Conservation (phyloP, 176 grass and related monocot species). For the Dactylis glomerata region DNA sequence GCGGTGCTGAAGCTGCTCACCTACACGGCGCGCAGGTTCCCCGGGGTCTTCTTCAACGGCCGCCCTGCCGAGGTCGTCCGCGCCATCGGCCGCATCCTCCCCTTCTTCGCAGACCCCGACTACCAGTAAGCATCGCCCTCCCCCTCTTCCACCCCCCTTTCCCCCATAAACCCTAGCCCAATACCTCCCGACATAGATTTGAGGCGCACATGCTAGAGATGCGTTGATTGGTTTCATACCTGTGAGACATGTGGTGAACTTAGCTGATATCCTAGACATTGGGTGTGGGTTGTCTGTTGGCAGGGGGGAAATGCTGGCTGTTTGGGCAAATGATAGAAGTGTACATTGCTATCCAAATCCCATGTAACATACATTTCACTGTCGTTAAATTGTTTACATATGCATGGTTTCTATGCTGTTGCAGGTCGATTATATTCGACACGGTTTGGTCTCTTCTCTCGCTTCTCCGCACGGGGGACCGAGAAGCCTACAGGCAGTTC, state of each 20-base stretch:
- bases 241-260: not conserved
- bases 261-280: not conserved
- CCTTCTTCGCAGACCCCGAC: slow-evolving; percentile 71
- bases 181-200: not conserved
- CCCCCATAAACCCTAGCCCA: slow-evolving; percentile 22
- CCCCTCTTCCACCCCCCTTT: not conserved
- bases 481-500: slow-evolving; percentile 82
- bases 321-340: not conserved
- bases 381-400: not conserved
- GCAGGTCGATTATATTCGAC: slow-evolving; percentile 65
- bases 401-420: not conserved
- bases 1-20: slow-evolving; percentile 77
- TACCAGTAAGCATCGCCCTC: slow-evolving; percentile 41
- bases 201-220: not conserved
- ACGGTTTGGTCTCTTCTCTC: slow-evolving; percentile 79
- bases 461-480: slow-evolving; percentile 75
- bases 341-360: too few species aligned
- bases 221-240: not conserved
- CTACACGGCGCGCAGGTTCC: slow-evolving; percentile 67
- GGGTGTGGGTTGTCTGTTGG: not conserved
- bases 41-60: slow-evolving; percentile 85
- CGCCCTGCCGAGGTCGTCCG: slow-evolving; percentile 64
- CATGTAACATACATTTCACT: too few species aligned
- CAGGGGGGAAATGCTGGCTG: not conserved
- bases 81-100: slow-evolving; percentile 73